Conservation (phyloP, 192 early-diverging fungal species). For the Piromyces finnis region DNA sequence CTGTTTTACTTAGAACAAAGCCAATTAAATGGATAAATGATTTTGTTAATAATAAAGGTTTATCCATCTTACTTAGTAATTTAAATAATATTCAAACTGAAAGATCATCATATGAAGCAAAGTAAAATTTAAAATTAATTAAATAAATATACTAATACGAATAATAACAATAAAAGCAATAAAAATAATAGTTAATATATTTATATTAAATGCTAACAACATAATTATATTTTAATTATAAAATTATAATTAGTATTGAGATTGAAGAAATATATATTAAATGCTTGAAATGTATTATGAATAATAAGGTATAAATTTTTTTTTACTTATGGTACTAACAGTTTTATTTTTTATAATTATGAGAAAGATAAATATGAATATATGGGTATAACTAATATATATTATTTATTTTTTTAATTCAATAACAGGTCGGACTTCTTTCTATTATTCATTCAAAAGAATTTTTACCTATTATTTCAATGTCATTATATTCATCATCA, state of each 20-base stretch:
- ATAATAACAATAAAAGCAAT: too few species aligned
- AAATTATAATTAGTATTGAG: slow-evolving; percentile 5
- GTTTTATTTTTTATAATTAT: too few species aligned
- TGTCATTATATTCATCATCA: slow-evolving; percentile 22
- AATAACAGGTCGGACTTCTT: slow-evolving; percentile 16
- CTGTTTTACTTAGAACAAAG: slow-evolving; percentile 18
- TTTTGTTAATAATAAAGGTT: slow-evolving; percentile 25
- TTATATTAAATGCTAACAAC: too few species aligned
- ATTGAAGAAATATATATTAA: slow-evolving; percentile 35
- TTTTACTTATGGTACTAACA: too few species aligned
- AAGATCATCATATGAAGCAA: not conserved
- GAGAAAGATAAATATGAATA: too few species aligned
- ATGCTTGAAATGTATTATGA: slow-evolving; percentile 33
- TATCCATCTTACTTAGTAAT: not conserved
- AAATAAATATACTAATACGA: too few species aligned
- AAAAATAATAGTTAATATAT: too few species aligned
- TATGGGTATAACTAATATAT: too few species aligned
- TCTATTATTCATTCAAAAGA: slow-evolving; percentile 22
- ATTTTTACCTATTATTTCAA: slow-evolving; percentile 19
- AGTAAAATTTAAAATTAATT: not conserved
- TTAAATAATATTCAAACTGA: not conserved
- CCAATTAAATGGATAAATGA: slow-evolving; percentile 30
- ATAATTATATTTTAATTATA: too few species aligned
- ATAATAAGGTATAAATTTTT: slow-evolving; percentile 17
- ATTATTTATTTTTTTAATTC: too few species aligned